These are phyloP conservation scores for Kuraishia hungarica DNA, from an alignment of 805 yeast genomes.

Conservation along the genomic window DNA sequence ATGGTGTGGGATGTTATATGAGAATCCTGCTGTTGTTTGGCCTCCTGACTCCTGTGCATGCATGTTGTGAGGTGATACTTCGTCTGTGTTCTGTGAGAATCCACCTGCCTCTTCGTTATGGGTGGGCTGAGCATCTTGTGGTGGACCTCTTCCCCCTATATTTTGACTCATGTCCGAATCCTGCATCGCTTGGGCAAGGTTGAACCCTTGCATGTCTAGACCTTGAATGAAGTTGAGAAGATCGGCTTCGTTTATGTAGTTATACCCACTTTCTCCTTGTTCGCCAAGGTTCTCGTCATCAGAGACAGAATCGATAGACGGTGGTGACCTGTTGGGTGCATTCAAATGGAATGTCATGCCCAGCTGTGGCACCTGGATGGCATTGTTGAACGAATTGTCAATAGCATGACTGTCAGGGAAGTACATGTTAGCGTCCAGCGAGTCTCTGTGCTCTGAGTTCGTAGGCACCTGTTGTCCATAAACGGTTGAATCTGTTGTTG, in stretches of 20 bases:
- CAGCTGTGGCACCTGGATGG: slow-evolving; percentile 3
- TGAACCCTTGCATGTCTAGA: slow-evolving; percentile 8
- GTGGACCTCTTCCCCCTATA: neutral
- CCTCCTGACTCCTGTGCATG: neutral
- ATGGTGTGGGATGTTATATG: neutral
- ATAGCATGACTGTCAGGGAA: neutral
- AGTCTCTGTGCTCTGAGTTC: neutral
- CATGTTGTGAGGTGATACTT: neutral
- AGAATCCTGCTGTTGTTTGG: neutral
- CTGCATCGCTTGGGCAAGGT: neutral
- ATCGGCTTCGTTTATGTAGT: slow-evolving; percentile 19
- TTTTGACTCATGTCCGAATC: neutral
- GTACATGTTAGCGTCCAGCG: neutral
- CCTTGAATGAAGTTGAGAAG: slow-evolving; percentile 17
- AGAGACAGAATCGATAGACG: slow-evolving; percentile 26
- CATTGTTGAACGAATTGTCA: neutral
- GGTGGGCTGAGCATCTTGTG: neutral
- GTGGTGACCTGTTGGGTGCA: slow-evolving; percentile 26
- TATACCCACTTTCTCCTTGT: slow-evolving; percentile 9
- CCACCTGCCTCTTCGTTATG: neutral
- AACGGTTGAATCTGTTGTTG: neutral
- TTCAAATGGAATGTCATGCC: slow-evolving; percentile 22
- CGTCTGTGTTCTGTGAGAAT: neutral
- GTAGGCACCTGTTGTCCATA: neutral
- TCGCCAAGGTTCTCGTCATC: slow-evolving; percentile 14